Conservation (phyloP, 1,139 yeast genomes). For the Hemisphaericaspora xylanilytica region DNA sequence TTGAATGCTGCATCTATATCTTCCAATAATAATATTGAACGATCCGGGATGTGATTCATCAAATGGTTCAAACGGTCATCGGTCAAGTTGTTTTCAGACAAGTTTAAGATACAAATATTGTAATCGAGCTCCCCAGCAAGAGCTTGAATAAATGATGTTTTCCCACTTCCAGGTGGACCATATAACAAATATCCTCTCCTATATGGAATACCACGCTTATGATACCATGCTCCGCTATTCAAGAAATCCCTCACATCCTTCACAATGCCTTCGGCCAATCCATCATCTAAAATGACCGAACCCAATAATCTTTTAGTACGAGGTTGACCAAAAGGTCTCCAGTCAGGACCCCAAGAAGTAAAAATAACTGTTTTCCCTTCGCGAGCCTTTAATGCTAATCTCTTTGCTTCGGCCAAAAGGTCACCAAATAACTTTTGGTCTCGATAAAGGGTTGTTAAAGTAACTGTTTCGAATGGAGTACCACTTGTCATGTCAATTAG, state of each 20-base stretch:
- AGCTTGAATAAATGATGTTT: constrained; percentile 93
- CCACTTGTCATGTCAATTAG: constrained; percentile 88
- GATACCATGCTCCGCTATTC: constrained; percentile 83
- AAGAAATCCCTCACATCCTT: constrained; percentile 79
- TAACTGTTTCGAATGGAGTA: constrained; percentile 93
- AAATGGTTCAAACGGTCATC: constrained; percentile 92
- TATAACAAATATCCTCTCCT: constrained; percentile 90
- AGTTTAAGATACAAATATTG: constrained; percentile 87
- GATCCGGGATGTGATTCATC: constrained; percentile 93
- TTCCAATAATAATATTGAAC: constrained; percentile 80
- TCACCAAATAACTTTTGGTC: constrained; percentile 72
- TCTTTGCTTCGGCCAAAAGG: constrained; percentile 81
- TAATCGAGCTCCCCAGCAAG: constrained; percentile 95
- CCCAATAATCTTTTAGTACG: constrained; percentile 80
- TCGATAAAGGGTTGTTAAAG: constrained; percentile 82
- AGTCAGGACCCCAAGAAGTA: constrained; percentile 97
- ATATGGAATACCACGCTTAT: constrained; percentile 93
- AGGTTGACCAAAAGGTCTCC: constrained; percentile 99
- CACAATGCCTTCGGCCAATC: constrained; percentile 63
- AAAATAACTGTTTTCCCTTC: constrained; percentile 94
- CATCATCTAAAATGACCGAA: constrained; percentile 80
- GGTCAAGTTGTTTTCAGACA: constrained; percentile 86
- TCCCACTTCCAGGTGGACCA: constrained; percentile 99
- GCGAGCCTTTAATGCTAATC: constrained; percentile 73
- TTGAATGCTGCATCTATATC: constrained; percentile 97